Conservation (phyloP, 2,329 filamentous ascomycete genomes). For the Calonectria multiphialidica region DNA sequence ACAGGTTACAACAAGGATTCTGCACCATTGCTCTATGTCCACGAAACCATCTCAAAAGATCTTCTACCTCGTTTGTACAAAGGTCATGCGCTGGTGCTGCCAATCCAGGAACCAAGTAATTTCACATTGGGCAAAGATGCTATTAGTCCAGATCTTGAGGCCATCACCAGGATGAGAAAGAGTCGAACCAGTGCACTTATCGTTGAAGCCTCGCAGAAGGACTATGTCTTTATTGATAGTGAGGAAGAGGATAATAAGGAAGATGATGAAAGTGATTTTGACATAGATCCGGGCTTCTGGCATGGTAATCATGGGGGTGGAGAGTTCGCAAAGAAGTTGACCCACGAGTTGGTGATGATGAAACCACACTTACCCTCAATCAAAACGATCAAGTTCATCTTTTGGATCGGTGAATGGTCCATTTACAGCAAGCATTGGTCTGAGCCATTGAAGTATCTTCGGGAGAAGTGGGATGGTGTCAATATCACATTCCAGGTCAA, state of each 20-base stretch:
- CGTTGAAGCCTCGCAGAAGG: background rate
- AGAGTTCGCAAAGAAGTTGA: background rate
- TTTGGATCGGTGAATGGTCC: background rate
- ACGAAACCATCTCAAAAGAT: constrained; percentile 1
- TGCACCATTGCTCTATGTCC: constrained; percentile 14
- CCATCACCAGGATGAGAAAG: constrained; percentile 9
- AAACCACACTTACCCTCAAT: constrained; percentile 1
- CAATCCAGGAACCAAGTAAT: constrained; percentile 9
- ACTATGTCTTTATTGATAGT: background rate
- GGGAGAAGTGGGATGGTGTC: background rate
- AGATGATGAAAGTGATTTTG: background rate
- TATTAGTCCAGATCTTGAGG: background rate
- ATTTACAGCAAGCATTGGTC: background rate
- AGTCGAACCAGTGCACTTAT: background rate
- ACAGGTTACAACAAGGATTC: constrained; percentile 9
- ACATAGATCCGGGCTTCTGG: background rate
- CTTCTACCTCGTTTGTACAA: constrained; percentile 10
- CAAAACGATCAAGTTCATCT: constrained; percentile 6
- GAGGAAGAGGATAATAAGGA: background rate
- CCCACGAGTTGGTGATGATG: constrained; percentile 2
- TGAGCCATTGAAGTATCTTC: background rate
- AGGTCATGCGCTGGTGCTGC: constrained; percentile 12
- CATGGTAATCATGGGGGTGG: background rate
- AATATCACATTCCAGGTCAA: constrained; percentile 9
- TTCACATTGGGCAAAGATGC: background rate